These are phyloP conservation scores for Elasticomyces elasticus DNA, from an alignment of 495 filamentous ascomycete species.

Conservation along the genomic window DNA sequence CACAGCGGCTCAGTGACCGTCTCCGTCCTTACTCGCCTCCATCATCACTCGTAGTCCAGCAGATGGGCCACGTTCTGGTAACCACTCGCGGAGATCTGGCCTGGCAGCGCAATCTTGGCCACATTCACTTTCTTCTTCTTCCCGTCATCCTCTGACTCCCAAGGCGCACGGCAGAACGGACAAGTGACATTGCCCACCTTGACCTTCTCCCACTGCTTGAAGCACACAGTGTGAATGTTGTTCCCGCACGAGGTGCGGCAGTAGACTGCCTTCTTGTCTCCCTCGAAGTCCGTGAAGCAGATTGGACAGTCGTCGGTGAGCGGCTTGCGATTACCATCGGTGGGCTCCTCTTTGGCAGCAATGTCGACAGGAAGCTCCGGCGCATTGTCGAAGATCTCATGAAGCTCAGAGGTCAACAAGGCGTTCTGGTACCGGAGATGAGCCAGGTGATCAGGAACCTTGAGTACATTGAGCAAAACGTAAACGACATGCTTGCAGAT, in stretches of 20 bases:
- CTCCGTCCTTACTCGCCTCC: background rate
- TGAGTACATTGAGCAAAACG: slow-evolving; percentile 55
- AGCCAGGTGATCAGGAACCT: slow-evolving; percentile 48
- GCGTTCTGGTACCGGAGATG: slow-evolving; percentile 78
- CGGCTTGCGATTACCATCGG: slow-evolving; percentile 41
- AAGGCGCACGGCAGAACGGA: slow-evolving; percentile 54
- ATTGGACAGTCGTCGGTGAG: slow-evolving; percentile 70
- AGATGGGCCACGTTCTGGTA: slow-evolving; percentile 6
- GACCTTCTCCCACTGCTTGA: slow-evolving; percentile 57
- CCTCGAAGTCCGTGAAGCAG: slow-evolving; percentile 59
- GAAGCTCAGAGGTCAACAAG: slow-evolving; percentile 55
- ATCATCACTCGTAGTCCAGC: slow-evolving; percentile 11
- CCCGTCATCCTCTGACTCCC: slow-evolving; percentile 44
- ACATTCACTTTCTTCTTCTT: slow-evolving; percentile 29
- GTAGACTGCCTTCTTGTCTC: slow-evolving; percentile 44
- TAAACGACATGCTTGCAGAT: slow-evolving; percentile 71
- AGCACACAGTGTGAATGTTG: slow-evolving; percentile 63
- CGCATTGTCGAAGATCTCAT: slow-evolving; percentile 47
- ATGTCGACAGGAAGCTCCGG: slow-evolving; percentile 32
- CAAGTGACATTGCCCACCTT: slow-evolving; percentile 45
- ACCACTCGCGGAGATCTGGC: background rate
- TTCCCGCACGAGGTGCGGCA: slow-evolving; percentile 66
- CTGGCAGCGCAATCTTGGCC: slow-evolving; percentile 24
- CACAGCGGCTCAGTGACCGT: background rate
- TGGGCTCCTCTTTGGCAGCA: slow-evolving; percentile 21